phyloP scores from a whole-genome alignment of 1,284 basidiomycete species.

The Trichosporon faecale region DNA sequence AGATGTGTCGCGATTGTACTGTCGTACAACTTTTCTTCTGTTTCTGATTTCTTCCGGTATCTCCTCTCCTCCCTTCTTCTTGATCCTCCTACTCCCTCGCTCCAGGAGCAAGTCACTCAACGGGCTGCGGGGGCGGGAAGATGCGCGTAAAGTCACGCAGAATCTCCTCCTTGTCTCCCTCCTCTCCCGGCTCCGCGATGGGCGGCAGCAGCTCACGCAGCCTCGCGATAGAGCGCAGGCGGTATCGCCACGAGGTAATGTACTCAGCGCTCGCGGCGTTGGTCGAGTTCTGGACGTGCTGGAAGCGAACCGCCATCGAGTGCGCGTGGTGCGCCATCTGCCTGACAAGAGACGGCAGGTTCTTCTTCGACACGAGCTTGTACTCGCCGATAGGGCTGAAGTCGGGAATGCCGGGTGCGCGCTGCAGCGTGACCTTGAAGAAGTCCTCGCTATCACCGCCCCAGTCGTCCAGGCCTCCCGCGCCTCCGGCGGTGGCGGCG shows the following conservation, averaged over 20 bases:
- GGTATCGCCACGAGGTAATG: conserved; percentile 81
- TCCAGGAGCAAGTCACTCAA: background rate
- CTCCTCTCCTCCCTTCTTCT: background rate
- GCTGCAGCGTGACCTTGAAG: conserved; percentile 85
- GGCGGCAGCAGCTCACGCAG: conserved; percentile 51
- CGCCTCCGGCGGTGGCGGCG: background rate
- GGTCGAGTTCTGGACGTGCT: conserved; percentile 61
- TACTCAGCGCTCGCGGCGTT: conserved; percentile 70
- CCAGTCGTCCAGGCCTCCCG: conserved; percentile 27
- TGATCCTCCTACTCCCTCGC: background rate
- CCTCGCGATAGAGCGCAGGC: conserved; percentile 72
- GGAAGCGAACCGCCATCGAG: conserved; percentile 81
- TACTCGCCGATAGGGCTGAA: conserved; percentile 86
- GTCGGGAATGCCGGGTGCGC: conserved; percentile 79
- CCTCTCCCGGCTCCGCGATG: conserved; percentile 28
- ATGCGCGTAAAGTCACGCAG: conserved; percentile 36
- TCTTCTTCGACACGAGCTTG: conserved; percentile 83
- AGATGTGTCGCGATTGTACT: background rate
- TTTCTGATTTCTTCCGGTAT: background rate
- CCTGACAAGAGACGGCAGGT: conserved; percentile 75
- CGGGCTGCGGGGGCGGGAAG: conserved; percentile 15
- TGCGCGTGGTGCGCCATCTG: conserved; percentile 81
- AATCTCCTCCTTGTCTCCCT: conserved; percentile 35
- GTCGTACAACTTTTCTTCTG: background rate
- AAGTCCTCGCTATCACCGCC: conserved; percentile 59